Percentiles rank a stretch among this genome's conserved stretches.
These are phyloP conservation scores for Salvia rosmarinus DNA, from an alignment of 257 asterid genomes.

Conservation along the genomic window DNA sequence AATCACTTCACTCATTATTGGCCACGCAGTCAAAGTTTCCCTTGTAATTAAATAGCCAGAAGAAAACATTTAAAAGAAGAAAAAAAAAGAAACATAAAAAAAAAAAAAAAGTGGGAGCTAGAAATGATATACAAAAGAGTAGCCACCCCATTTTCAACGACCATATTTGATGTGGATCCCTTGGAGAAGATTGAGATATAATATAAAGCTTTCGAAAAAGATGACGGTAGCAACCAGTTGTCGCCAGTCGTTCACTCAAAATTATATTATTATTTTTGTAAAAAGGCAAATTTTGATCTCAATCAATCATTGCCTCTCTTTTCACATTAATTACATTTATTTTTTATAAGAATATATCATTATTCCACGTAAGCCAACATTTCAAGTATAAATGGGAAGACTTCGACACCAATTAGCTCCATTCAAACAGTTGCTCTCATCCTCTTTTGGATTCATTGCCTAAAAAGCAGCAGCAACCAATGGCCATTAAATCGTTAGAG, in stretches of 20 bases:
- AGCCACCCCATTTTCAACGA: slow-evolving; percentile 54
- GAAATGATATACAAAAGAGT: slow-evolving; percentile 17
- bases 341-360: slow-evolving; percentile 1
- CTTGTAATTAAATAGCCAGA: not conserved
- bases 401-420: slow-evolving; percentile 15
- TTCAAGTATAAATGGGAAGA: slow-evolving; percentile 39
- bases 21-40: not conserved
- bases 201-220: slow-evolving; percentile 38
- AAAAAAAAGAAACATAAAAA: not conserved
- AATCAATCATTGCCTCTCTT: slow-evolving; percentile 39
- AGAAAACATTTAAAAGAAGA: not conserved
- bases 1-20: slow-evolving; percentile 20
- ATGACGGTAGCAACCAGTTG: slow-evolving; percentile 77
- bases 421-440: slow-evolving; percentile 14
- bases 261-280: slow-evolving; percentile 2
- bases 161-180: slow-evolving; percentile 69
- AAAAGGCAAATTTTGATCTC: slow-evolving; percentile 32
- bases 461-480: not conserved
- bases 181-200: slow-evolving; percentile 52
- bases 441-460: too few relatives aligned
- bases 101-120: not conserved
- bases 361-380: slow-evolving; percentile 25
- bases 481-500: slow-evolving; percentile 53
- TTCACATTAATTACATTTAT: not conserved
- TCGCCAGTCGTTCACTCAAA: slow-evolving; percentile 49